A percentile compares a stretch with the other conserved stretches of the same genome.
Conservation (phyloP, 2,329 filamentous ascomycete species). For the Penicillium corylophilum region DNA sequence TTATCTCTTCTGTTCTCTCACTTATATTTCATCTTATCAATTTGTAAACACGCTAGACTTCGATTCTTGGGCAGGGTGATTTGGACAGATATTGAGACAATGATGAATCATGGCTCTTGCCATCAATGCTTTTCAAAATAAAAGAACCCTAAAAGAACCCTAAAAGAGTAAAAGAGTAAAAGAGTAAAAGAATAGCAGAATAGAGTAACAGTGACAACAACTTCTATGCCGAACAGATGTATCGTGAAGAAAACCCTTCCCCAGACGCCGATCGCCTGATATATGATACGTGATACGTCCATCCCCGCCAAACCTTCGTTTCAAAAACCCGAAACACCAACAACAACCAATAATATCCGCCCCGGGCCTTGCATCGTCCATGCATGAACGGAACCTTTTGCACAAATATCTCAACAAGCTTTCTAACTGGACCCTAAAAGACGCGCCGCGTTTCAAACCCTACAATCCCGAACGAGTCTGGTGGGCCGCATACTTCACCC, state of each 20-base stretch:
- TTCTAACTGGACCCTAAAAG: slow-evolving; percentile 1
- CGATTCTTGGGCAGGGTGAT: slow-evolving; percentile 18
- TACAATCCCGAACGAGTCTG: background rate
- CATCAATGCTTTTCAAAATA: background rate
- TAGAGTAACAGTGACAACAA: background rate
- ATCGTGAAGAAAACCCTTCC: background rate
- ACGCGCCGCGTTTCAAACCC: background rate
- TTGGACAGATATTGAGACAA: slow-evolving; percentile 4
- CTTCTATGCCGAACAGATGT: too few relatives aligned
- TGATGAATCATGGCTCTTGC: background rate
- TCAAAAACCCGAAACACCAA: slow-evolving; percentile 8
- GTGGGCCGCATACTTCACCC: slow-evolving; percentile 6
- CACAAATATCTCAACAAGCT: background rate
- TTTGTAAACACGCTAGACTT: slow-evolving; percentile 31
- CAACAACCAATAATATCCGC: slow-evolving; percentile 8
- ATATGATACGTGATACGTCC: background rate
- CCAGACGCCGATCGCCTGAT: background rate
- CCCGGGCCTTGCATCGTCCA: slow-evolving; percentile 2
- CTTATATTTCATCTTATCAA: slow-evolving; percentile 16
- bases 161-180: background rate
- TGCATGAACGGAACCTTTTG: slow-evolving; percentile 1
- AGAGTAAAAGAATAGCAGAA: background rate
- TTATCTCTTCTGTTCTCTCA: slow-evolving; percentile 14
- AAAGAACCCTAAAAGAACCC: background rate
- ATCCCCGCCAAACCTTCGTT: background rate